A percentile compares a stretch with the other conserved stretches of the same genome.
phyloP scores from a whole-genome alignment of 805 yeast species.

The Yamadazyma olivae region DNA sequence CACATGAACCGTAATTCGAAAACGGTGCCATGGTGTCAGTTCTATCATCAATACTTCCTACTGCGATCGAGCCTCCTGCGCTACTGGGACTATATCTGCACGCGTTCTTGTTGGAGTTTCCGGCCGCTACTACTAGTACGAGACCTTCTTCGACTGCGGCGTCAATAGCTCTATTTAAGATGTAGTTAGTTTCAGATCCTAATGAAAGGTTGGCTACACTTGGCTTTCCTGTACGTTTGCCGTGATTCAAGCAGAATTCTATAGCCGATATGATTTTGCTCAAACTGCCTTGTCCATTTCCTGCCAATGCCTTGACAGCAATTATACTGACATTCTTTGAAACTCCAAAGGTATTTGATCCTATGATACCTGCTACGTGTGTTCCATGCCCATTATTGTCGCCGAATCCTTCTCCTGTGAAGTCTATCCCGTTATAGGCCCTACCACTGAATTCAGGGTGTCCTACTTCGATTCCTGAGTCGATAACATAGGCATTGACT shows the following conservation, averaged over 20 bases:
- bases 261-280: slow-evolving; percentile 64
- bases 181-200: slow-evolving; percentile 66
- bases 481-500: slow-evolving; percentile 76
- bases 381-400: slow-evolving; percentile 56
- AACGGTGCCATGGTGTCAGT: slow-evolving; percentile 70
- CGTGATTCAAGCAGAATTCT: slow-evolving; percentile 65
- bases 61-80: slow-evolving; percentile 66
- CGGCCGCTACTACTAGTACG: slow-evolving; percentile 79
- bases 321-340: slow-evolving; percentile 55
- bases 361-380: slow-evolving; percentile 53
- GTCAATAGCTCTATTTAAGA: slow-evolving; percentile 71
- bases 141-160: slow-evolving; percentile 75
- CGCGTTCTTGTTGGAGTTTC: slow-evolving; percentile 75
- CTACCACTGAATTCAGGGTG: slow-evolving; percentile 67
- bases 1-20: slow-evolving; percentile 93
- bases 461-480: slow-evolving; percentile 68
- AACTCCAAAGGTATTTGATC: slow-evolving; percentile 50
- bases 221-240: slow-evolving; percentile 23
- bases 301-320: slow-evolving; percentile 73
- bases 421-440: slow-evolving; percentile 57
- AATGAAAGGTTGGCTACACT: slow-evolving; percentile 80
- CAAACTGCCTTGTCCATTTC: slow-evolving; percentile 66
- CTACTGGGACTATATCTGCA: slow-evolving; percentile 88
- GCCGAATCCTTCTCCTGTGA: slow-evolving; percentile 58
- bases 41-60: slow-evolving; percentile 84